Conservation (phyloP, 192 early-diverging fungal species). For the Rhizoclosmatium sp. region DNA sequence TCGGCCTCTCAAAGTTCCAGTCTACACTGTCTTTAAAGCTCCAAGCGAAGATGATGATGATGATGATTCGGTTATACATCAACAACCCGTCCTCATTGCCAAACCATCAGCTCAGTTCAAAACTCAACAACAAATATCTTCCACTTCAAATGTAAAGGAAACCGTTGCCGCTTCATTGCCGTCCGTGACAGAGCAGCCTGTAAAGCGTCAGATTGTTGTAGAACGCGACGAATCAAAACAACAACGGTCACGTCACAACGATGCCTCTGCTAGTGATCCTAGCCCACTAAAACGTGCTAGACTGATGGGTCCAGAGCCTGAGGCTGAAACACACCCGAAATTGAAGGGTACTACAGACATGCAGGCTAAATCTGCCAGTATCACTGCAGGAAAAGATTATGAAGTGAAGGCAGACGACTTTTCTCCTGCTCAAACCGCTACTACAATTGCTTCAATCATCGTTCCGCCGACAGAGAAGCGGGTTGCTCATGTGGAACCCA, state of each 20-base stretch:
- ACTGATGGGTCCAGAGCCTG: not conserved
- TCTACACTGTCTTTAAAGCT: not conserved
- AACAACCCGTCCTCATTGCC: not conserved
- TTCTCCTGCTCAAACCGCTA: no score
- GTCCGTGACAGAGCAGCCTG: not conserved
- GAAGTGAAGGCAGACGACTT: no score
- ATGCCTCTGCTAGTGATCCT: not conserved
- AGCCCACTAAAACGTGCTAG: conserved; percentile 5
- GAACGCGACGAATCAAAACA: not conserved
- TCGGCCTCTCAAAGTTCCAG: not conserved
- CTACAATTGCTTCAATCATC: no score
- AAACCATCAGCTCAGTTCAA: not conserved
- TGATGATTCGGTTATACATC: not conserved
- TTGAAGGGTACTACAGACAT: no score
- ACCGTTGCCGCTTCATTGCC: not conserved
- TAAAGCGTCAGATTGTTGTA: not conserved
- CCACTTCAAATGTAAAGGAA: not conserved
- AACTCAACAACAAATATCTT: not conserved
- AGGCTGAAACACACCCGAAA: no score
- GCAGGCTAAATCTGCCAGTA: no score
- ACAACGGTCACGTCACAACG: no score
- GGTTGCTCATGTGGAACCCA: no score
- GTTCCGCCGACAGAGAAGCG: no score
- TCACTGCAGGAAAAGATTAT: no score
- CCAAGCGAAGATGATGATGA: conserved; percentile 1